These are phyloP conservation scores for Trichopus zeylanicus DNA, from an alignment of 116 monocot genomes.

Conservation along the genomic window DNA sequence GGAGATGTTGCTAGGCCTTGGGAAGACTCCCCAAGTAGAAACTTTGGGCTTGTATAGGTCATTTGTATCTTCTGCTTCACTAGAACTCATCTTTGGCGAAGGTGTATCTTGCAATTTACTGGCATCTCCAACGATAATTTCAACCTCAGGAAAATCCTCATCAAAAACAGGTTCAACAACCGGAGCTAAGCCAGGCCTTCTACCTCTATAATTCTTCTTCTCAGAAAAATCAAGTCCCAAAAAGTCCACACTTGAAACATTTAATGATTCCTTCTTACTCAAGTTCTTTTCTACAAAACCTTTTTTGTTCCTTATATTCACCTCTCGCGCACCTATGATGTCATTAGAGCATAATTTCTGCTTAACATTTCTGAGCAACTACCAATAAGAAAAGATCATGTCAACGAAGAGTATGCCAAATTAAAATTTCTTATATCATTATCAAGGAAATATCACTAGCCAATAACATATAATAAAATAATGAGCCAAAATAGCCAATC, in stretches of 20 bases:
- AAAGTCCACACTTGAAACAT: slow-evolving; percentile 58
- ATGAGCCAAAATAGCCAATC: not conserved
- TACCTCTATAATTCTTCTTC: slow-evolving; percentile 44
- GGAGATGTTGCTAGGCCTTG: slow-evolving; percentile 80
- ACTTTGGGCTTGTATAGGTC: slow-evolving; percentile 72
- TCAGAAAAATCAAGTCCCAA: slow-evolving; percentile 72
- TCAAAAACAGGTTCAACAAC: slow-evolving; percentile 21
- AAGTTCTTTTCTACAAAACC: slow-evolving; percentile 7
- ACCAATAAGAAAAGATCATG: not conserved
- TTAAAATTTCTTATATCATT: not conserved
- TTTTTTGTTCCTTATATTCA: slow-evolving; percentile 10
- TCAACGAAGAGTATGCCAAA: not conserved
- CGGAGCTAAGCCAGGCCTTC: slow-evolving; percentile 48
- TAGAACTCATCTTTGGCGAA: slow-evolving; percentile 11
- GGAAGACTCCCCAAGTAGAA: slow-evolving; percentile 89
- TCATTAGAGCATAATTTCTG: slow-evolving; percentile 3
- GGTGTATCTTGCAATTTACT: slow-evolving; percentile 50
- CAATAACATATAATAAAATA: not conserved
- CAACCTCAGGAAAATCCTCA: slow-evolving; percentile 59
- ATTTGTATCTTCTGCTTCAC: slow-evolving; percentile 17
- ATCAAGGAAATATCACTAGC: not conserved
- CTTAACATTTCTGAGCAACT: not conserved
- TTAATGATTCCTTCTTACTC: slow-evolving; percentile 22
- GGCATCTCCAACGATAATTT: slow-evolving; percentile 80
- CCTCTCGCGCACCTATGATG: slow-evolving; percentile 23